Evolutionary conservation across 768 basidiomycete species (phyloP), one percentile per base, ranked within the genome.

Genomic region (Leccinum sublutescens): DNA sequence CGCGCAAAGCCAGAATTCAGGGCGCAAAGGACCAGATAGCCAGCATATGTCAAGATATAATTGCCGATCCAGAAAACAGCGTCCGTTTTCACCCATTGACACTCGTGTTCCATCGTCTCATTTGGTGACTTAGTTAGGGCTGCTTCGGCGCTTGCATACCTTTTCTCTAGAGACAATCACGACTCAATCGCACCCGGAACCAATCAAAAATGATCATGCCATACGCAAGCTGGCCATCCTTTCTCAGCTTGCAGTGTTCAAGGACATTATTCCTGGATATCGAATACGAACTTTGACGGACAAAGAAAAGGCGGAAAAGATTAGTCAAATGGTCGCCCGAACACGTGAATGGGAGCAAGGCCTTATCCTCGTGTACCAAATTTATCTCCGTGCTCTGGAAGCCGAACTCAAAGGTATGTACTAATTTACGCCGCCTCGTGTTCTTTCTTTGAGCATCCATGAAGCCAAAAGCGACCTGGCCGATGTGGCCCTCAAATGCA

Each of bases 261-360:
- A 93, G 70, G 97, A 99, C 73, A 84, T 98, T 62, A 87, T 98
- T 45, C 97, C 97, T 25, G 93, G 93, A 3, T 99, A 98, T 74
- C 88, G 95, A 60, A 96, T 99, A 71, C 93, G 97, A 55, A 76
- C 86, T 17, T 79, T 98, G 48, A 95, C 93, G 7, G 96, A 94
- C 53, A 84, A 84, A 64, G 97, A 99, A 75, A 93, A 91, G 73
- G 78, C 86, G 4, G 93, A 95, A 74, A 97, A 96, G 76, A 93
- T 97, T 64, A 86, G 93, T 72, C 96, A 98, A 75, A 87, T 92
- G 78, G 95, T 99, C 8, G 81, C 87, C 17, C 83, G 86, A 25
- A 88, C 90, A 64, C 84, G 97, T 63, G 97, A 98, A 68, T 98
- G 89, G 84, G 97, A 99, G 71, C 94, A 98, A 73, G 91, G 95